Percentiles rank a stretch among this genome's conserved stretches.
These are phyloP conservation scores for Lactuca sativa DNA, from an alignment of 129 eudicot genomes.

Conservation along the genomic window DNA sequence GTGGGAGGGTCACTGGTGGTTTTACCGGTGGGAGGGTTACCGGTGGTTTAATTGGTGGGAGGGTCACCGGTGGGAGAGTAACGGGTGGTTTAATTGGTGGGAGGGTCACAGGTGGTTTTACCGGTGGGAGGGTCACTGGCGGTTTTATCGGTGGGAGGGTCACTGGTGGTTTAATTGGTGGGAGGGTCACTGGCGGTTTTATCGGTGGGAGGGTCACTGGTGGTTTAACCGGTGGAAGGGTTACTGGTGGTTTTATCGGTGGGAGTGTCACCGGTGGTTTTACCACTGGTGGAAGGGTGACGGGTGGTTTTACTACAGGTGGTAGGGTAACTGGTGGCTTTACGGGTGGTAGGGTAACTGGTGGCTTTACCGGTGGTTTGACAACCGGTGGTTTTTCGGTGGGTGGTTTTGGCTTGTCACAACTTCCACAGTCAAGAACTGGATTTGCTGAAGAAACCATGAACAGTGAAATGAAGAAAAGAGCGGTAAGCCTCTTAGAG, in stretches of 20 bases:
- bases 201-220: slow-evolving; percentile 1
- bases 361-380: slow-evolving; percentile 3
- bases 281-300: neutral
- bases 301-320: slow-evolving; percentile 12
- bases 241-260: slow-evolving; percentile 7
- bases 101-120: neutral
- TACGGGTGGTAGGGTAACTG: neutral
- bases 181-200: slow-evolving; percentile 4
- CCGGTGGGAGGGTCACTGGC: neutral
- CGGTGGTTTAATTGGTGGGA: slow-evolving; percentile 3
- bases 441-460: slow-evolving; percentile 51
- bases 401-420: slow-evolving; percentile 37
- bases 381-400: slow-evolving; percentile 2
- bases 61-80: neutral
- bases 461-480: slow-evolving; percentile 63
- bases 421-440: slow-evolving; percentile 54
- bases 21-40: neutral
- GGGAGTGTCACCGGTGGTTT: slow-evolving; percentile 17
- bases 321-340: slow-evolving; percentile 17
- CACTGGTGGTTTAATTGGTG: slow-evolving; percentile 9
- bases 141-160: neutral
- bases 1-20: slow-evolving; percentile 10
- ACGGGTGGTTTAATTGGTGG: slow-evolving; percentile 17
- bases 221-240: neutral
- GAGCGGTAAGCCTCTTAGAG: slow-evolving; percentile 51